Evolutionary conservation across 2,329 filamentous ascomycete genomes (phyloP).

Genomic region (Diaporthe eres): DNA sequence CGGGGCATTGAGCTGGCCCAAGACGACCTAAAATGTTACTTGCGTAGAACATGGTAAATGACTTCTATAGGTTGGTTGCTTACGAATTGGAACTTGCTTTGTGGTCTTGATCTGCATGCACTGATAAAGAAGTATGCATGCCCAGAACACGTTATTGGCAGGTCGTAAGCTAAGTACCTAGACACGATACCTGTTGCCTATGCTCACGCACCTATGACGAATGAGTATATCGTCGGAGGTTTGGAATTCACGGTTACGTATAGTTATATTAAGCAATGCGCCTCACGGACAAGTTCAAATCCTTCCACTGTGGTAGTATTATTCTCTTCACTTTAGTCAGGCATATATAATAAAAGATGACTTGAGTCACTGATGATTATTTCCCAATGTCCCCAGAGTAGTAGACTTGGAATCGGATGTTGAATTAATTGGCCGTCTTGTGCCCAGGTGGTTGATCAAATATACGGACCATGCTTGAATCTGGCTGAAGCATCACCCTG

Average conservation of each 20-base stretch:
- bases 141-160: neutral
- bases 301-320: too few relatives aligned
- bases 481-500: neutral
- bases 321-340: neutral
- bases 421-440: neutral
- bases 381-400: neutral
- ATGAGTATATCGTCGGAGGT: too few relatives aligned
- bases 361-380: neutral
- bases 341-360: too few relatives aligned
- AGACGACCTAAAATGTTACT: too few relatives aligned
- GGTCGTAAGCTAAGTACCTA: neutral
- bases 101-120: neutral
- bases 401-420: neutral
- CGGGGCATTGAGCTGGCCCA: too few relatives aligned
- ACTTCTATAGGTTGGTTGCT: neutral
- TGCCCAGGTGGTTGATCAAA: too few relatives aligned
- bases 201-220: neutral
- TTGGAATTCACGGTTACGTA: neutral
- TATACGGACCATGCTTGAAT: neutral
- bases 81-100: neutral
- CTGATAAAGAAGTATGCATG: neutral
- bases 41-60: neutral
- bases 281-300: neutral
- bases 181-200: neutral
- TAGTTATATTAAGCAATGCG: neutral